phyloP scores from a whole-genome alignment of 176 grass and related monocot genomes.

The Ensete glaucum region DNA sequence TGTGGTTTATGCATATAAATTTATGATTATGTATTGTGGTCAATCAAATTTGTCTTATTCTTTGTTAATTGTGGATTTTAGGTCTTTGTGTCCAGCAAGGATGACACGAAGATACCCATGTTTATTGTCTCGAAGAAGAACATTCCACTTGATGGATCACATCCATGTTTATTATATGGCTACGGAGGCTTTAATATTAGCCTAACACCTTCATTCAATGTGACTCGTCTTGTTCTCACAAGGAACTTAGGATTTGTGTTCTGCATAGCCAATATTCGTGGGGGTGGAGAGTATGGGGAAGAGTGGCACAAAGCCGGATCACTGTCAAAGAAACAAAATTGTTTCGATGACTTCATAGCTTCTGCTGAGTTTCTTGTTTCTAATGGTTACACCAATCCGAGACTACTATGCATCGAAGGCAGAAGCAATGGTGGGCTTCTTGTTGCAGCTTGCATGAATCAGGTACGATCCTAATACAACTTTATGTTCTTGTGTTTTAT shows the following conservation, averaged over 20 bases:
- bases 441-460: slow-evolving; percentile 80
- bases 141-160: slow-evolving; percentile 64
- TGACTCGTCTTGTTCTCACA: slow-evolving; percentile 57
- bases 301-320: slow-evolving; percentile 97
- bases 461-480: slow-evolving; percentile 27
- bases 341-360: slow-evolving; percentile 83
- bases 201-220: slow-evolving; percentile 68
- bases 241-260: slow-evolving; percentile 58
- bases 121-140: slow-evolving; percentile 78
- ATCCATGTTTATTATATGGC: slow-evolving; percentile 80
- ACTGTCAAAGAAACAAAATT: slow-evolving; percentile 83
- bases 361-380: slow-evolving; percentile 69
- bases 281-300: slow-evolving; percentile 94
- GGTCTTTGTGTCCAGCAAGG: slow-evolving; percentile 68
- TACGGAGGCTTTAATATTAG: slow-evolving; percentile 89
- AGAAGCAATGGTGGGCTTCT: slow-evolving; percentile 94
- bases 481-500: neutral
- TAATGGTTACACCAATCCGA: slow-evolving; percentile 52
- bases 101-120: slow-evolving; percentile 81
- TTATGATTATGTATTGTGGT: neutral
- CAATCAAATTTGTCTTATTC: neutral
- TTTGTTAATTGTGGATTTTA: slow-evolving; percentile 15
- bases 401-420: slow-evolving; percentile 79
- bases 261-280: slow-evolving; percentile 82
- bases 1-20: no score